Evolutionary conservation across 306 rosid genomes (phyloP).

Genomic region (Rosa rugosa): DNA sequence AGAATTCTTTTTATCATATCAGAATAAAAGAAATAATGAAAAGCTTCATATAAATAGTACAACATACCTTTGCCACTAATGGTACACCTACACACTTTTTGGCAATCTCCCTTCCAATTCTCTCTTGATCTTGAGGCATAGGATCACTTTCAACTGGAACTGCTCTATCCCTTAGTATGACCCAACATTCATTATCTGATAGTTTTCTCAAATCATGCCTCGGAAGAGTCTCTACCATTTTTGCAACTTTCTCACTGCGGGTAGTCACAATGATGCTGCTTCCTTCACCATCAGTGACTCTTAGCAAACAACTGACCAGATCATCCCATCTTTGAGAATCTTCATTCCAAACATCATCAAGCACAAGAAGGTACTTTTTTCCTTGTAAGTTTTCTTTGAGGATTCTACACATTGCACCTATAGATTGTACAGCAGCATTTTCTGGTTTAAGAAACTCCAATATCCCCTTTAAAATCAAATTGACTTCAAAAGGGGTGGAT

Average conservation of each 20-base stretch:
- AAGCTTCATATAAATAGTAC: neutral
- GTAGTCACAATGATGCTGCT: neutral
- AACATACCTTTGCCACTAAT: constrained; percentile 14
- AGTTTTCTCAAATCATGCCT: constrained; percentile 5
- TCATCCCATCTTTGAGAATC: neutral
- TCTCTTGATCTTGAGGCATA: neutral
- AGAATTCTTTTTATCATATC: neutral
- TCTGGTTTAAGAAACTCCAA: constrained; percentile 1
- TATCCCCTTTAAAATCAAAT: constrained; percentile 7
- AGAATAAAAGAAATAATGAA: neutral
- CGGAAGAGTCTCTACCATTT: constrained; percentile 13
- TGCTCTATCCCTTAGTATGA: constrained; percentile 1
- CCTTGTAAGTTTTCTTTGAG: neutral
- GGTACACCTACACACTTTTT: constrained; percentile 28
- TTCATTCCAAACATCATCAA: neutral
- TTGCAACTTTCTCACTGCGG: constrained; percentile 13
- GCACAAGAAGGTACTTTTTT: constrained; percentile 19
- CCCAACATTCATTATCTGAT: constrained; percentile 17
- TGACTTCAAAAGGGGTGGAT: constrained; percentile 11
- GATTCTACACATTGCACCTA: constrained; percentile 1
- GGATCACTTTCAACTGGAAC: neutral
- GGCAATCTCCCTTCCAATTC: constrained; percentile 1
- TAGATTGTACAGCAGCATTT: neutral
- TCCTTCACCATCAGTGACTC: neutral
- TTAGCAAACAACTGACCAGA: neutral